Evolutionary conservation across 345 rosid genomes (phyloP).

Genomic region (Pugionium cornutum): DNA sequence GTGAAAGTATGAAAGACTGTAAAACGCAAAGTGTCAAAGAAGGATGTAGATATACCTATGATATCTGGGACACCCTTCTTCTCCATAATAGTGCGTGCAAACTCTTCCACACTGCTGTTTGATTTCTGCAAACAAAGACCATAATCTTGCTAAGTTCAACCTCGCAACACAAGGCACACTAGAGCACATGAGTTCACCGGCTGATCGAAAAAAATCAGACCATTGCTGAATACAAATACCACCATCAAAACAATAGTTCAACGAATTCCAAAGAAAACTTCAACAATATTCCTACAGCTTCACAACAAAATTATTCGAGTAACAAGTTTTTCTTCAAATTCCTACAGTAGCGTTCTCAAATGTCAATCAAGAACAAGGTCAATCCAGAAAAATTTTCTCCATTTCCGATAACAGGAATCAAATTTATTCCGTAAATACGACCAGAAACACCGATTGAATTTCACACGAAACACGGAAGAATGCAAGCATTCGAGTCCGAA

Average conservation of each 20-base stretch:
- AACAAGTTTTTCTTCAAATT: too few relatives aligned
- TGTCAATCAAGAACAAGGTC: slow-evolving; percentile 7
- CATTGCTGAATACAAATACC: not conserved
- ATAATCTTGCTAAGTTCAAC: slow-evolving; percentile 10
- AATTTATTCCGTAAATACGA: not conserved
- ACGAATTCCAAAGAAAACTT: not conserved
- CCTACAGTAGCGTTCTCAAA: too few relatives aligned
- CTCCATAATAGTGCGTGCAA: slow-evolving; percentile 68
- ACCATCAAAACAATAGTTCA: not conserved
- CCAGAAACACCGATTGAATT: slow-evolving; percentile 7
- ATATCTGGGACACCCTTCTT: slow-evolving; percentile 89
- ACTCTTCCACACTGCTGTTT: slow-evolving; percentile 70
- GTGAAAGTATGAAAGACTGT: slow-evolving; percentile 4
- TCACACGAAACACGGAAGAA: not conserved
- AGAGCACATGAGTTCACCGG: slow-evolving; percentile 8
- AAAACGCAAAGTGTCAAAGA: not conserved
- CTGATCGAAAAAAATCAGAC: not conserved
- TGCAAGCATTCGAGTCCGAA: not conserved
- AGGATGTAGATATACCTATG: slow-evolving; percentile 49
- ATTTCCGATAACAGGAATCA: not conserved
- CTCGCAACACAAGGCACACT: not conserved
- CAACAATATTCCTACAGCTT: too few relatives aligned
- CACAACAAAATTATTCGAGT: not conserved
- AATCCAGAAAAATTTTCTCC: slow-evolving; percentile 6
- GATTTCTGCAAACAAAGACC: slow-evolving; percentile 52